These are phyloP conservation scores for Trypanosoma theileri DNA, from an alignment of 208 protist species.

Conservation along the genomic window DNA sequence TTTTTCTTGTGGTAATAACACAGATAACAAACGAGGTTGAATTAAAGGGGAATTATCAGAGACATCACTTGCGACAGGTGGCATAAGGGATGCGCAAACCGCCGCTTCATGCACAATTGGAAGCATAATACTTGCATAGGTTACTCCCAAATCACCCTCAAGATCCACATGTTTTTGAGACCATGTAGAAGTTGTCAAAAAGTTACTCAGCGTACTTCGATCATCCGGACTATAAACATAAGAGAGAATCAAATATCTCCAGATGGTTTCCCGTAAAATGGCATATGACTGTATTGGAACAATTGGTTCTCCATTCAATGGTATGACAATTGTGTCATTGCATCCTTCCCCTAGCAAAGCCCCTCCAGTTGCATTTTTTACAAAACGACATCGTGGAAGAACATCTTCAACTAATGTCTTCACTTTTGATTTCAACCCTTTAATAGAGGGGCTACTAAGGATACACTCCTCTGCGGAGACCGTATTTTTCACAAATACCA, in stretches of 20 bases:
- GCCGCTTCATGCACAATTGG: constrained; percentile 52
- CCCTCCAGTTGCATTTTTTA: neutral
- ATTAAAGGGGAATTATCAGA: constrained; percentile 63
- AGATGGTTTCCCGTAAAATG: constrained; percentile 41
- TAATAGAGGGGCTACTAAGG: constrained; percentile 4
- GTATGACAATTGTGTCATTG: constrained; percentile 13
- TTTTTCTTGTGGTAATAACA: constrained; percentile 10
- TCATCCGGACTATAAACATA: constrained; percentile 44
- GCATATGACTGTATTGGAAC: constrained; percentile 7
- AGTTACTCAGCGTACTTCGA: constrained; percentile 35
- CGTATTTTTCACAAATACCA: constrained; percentile 34
- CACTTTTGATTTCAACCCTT: constrained; percentile 8
- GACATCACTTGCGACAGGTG: constrained; percentile 26
- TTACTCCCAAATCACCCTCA: constrained; percentile 18
- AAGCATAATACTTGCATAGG: constrained; percentile 45
- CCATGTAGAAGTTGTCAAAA: constrained; percentile 60
- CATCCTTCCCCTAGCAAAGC: neutral
- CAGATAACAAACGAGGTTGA: constrained; percentile 37
- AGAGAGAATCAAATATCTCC: constrained; percentile 57
- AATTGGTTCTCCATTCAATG: constrained; percentile 1
- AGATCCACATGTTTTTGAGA: constrained; percentile 36
- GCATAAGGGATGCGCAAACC: constrained; percentile 50
- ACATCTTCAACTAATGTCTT: constrained; percentile 23
- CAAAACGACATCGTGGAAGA: constrained; percentile 25
- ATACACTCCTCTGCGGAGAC: constrained; percentile 26